These are phyloP conservation scores for Chaetoscypha palmicola DNA, from an alignment of 2,329 filamentous ascomycete species.

Conservation along the genomic window DNA sequence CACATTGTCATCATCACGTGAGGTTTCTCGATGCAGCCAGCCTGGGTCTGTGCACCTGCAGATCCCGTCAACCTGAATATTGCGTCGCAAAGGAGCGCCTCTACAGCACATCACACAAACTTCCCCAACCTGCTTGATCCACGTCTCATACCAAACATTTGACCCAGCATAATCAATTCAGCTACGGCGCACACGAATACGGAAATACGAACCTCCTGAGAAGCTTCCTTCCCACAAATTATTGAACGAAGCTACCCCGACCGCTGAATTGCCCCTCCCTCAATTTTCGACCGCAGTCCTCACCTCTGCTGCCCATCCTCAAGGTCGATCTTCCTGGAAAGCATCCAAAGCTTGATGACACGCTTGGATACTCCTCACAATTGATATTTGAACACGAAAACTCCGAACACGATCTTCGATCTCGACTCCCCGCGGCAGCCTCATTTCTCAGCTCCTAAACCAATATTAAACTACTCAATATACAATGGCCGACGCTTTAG, in stretches of 20 bases:
- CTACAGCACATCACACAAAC: slow-evolving; percentile 10
- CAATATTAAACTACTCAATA: background rate
- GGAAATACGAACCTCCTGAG: slow-evolving; percentile 1
- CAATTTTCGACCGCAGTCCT: slow-evolving; percentile 13
- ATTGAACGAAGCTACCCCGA: background rate
- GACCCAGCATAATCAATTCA: slow-evolving; percentile 15
- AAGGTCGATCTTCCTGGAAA: slow-evolving; percentile 2
- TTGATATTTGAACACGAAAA: slow-evolving; percentile 3
- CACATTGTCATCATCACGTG: too few species aligned
- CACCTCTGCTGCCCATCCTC: slow-evolving; percentile 5
- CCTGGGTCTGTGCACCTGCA: too few species aligned
- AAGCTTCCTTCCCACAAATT: slow-evolving; percentile 6
- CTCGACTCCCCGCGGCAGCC: slow-evolving; percentile 2
- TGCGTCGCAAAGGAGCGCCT: too few species aligned
- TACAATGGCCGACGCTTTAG: slow-evolving; percentile 40
- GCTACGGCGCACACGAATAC: slow-evolving; percentile 13
- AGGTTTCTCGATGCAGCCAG: too few species aligned
- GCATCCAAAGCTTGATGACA: slow-evolving; percentile 12
- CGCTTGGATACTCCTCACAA: slow-evolving; percentile 7
- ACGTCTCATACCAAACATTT: slow-evolving; percentile 4
- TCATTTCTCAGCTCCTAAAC: too few species aligned
- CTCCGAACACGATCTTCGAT: background rate
- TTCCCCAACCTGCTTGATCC: slow-evolving; percentile 8
- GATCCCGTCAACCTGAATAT: too few species aligned
- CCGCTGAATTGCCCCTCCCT: slow-evolving; percentile 11